Conservation (phyloP, 495 filamentous ascomycete genomes). For the Staphylotrichum longicolle region DNA sequence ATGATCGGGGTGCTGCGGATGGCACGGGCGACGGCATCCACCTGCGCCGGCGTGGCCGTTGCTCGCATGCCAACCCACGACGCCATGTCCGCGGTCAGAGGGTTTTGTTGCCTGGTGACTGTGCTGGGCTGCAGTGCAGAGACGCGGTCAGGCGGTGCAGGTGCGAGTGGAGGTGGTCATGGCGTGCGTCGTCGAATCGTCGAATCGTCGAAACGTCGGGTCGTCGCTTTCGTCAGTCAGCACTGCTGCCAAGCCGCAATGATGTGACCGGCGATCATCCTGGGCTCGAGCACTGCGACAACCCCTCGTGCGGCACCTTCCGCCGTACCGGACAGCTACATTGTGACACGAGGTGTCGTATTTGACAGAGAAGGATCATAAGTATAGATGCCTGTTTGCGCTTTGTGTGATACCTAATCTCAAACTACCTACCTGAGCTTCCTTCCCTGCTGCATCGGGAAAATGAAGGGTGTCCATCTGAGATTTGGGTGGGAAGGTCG, state of each 20-base stretch:
- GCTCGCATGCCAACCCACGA: slow-evolving; percentile 36
- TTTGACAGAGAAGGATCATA: too few relatives aligned
- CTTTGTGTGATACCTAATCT: too few relatives aligned
- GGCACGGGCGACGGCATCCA: slow-evolving; percentile 38
- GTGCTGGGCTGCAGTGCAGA: background rate
- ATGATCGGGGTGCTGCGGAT: slow-evolving; percentile 74
- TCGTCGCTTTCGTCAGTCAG: background rate
- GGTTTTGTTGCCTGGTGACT: background rate
- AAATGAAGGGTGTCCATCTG: too few relatives aligned
- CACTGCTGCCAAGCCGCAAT: slow-evolving; percentile 14
- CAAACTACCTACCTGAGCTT: too few relatives aligned
- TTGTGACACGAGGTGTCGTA: too few relatives aligned
- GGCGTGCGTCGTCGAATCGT: background rate
- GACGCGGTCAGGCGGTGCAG: too few relatives aligned
- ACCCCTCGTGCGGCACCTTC: background rate
- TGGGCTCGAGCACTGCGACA: background rate
- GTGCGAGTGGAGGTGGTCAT: background rate
- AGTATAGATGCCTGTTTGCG: too few relatives aligned
- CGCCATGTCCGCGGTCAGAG: slow-evolving; percentile 22
- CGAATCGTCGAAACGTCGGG: too few relatives aligned
- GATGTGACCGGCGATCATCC: slow-evolving; percentile 13
- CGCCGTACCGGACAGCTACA: background rate
- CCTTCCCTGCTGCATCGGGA: too few relatives aligned
- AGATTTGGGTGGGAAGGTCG: too few relatives aligned
- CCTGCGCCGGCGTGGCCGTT: slow-evolving; percentile 31